Conservation (phyloP, 1,284 basidiomycete genomes). For the Ganoderma lingzhi region DNA sequence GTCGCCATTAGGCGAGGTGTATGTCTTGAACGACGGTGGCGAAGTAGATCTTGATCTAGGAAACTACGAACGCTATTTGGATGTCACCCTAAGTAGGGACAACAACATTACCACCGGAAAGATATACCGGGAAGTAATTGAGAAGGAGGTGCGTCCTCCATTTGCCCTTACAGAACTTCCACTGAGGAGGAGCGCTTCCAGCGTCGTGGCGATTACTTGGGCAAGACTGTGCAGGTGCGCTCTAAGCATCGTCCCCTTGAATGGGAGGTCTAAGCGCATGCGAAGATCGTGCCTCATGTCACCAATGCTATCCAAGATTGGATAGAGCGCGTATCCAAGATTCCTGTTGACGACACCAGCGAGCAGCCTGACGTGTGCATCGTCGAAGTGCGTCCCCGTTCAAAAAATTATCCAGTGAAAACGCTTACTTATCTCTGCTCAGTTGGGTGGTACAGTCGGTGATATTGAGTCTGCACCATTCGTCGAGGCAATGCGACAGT, state of each 20-base stretch:
- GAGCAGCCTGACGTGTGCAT: conserved; percentile 98
- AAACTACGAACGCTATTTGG: conserved; percentile 98
- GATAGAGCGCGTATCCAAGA: conserved; percentile 94
- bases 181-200: conserved; percentile 43
- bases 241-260: neutral
- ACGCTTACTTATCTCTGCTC: neutral
- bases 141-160: conserved; percentile 80
- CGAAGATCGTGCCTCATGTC: conserved; percentile 94
- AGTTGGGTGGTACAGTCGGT: conserved; percentile 96
- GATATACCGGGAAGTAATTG: conserved; percentile 97
- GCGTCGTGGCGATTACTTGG: conserved; percentile 96
- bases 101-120: conserved; percentile 99
- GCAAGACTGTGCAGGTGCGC: conserved; percentile 93
- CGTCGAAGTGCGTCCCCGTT: conserved; percentile 74
- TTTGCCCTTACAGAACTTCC: neutral
- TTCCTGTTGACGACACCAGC: conserved; percentile 94
- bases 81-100: conserved; percentile 93
- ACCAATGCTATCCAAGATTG: conserved; percentile 99
- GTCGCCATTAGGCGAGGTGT: conserved; percentile 86
- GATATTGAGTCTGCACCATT: conserved; percentile 98
- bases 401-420: neutral
- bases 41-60: conserved; percentile 98
- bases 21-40: conserved; percentile 97
- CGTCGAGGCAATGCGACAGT: conserved; percentile 98
- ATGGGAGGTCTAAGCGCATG: neutral